These are phyloP conservation scores for Talaromyces funiculosus DNA, from an alignment of 2,329 filamentous ascomycete genomes.

Conservation along the genomic window DNA sequence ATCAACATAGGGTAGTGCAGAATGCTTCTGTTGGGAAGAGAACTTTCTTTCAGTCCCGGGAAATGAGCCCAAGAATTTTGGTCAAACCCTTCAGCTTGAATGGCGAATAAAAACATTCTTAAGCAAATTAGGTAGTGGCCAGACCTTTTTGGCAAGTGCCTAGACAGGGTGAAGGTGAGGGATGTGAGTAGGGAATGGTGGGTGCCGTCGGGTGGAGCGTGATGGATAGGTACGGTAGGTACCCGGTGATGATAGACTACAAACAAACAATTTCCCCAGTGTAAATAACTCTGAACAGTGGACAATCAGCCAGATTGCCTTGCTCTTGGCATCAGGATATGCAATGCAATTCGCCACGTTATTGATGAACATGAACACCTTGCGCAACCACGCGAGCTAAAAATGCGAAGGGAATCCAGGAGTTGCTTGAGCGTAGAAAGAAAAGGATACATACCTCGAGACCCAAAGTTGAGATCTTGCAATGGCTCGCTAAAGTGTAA, in stretches of 20 bases:
- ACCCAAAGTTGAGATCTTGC: too few relatives aligned
- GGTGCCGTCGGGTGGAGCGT: constrained; percentile 1
- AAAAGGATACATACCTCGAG: background rate
- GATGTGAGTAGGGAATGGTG: background rate
- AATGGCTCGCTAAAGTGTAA: too few relatives aligned
- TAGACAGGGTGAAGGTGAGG: background rate
- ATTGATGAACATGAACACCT: background rate
- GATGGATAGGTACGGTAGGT: constrained; percentile 1
- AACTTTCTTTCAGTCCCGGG: background rate
- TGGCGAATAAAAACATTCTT: constrained; percentile 1
- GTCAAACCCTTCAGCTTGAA: background rate
- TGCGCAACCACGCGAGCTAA: background rate
- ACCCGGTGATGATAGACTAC: background rate
- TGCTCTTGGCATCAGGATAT: constrained; percentile 2
- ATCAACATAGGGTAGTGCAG: background rate
- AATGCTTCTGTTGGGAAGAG: background rate
- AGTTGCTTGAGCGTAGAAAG: background rate
- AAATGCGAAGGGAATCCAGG: background rate
- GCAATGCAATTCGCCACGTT: constrained; percentile 8
- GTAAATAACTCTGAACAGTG: background rate
- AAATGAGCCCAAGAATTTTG: background rate
- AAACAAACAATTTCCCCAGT: background rate
- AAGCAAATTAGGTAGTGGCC: background rate
- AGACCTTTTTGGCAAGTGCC: background rate
- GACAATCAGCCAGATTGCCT: background rate